Evolutionary conservation across 2,329 filamentous ascomycete genomes (phyloP).

Genomic region (Cytospora chrysosperma): DNA sequence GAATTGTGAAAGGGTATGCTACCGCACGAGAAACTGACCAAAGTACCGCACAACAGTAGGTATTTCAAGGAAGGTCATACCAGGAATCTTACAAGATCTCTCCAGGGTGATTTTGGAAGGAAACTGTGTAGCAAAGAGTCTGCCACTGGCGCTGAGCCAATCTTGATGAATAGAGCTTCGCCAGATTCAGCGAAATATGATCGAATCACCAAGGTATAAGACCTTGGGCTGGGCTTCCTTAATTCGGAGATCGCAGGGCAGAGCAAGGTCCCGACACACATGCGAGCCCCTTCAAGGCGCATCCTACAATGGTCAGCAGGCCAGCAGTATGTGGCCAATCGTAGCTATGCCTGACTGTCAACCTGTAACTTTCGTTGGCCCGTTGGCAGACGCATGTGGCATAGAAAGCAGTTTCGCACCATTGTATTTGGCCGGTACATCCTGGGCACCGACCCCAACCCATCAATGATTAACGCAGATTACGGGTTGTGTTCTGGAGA

Average conservation of each 20-base stretch:
- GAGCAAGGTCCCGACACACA: not conserved
- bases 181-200: not conserved
- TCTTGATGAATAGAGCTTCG: not conserved
- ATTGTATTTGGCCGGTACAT: not conserved
- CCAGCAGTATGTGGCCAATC: slow-evolving; percentile 7
- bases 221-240: not conserved
- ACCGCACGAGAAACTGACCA: not conserved
- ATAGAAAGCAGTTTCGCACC: not conserved
- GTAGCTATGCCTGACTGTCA: not conserved
- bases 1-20: not conserved
- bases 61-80: no score
- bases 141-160: not conserved
- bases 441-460: not conserved
- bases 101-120: not conserved
- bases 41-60: not conserved
- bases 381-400: not conserved
- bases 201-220: not conserved
- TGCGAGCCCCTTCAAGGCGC: slow-evolving; percentile 4
- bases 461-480: not conserved
- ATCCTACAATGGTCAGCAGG: slow-evolving; percentile 13
- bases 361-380: not conserved
- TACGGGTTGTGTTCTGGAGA: not conserved
- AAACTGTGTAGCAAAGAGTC: not conserved
- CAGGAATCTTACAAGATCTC: no score
- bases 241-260: not conserved